A percentile compares a stretch with the other conserved stretches of the same genome.
Evolutionary conservation across 2,329 filamentous ascomycete genomes (phyloP).

Genomic region (Apiospora saccharicola): DNA sequence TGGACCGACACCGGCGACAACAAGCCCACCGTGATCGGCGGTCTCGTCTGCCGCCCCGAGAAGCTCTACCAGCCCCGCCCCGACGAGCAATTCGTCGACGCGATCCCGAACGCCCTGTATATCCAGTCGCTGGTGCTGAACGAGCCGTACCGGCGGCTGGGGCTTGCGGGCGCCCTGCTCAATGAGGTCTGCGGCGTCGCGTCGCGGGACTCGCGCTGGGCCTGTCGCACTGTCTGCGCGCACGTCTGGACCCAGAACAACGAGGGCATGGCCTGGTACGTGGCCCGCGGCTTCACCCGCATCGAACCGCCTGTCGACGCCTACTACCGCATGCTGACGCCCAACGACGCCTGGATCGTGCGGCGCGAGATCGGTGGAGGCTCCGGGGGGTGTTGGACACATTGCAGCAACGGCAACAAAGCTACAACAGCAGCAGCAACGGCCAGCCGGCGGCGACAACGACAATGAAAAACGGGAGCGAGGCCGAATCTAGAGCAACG

Average conservation of each 20-base stretch:
- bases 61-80: constrained; percentile 42
- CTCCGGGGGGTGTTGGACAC: not conserved
- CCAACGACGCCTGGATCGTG: constrained; percentile 68
- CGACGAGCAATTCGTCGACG: constrained; percentile 30
- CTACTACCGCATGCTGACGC: constrained; percentile 70
- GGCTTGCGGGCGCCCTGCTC: constrained; percentile 65
- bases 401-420: constrained; percentile 21
- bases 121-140: constrained; percentile 70
- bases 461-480: not conserved
- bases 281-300: constrained; percentile 61
- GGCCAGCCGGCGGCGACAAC: not conserved
- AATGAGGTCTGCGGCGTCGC: constrained; percentile 57
- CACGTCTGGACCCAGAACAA: constrained; percentile 74
- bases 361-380: constrained; percentile 49
- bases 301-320: constrained; percentile 54
- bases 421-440: constrained; percentile 25
- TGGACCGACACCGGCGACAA: constrained; percentile 53
- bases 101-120: constrained; percentile 60
- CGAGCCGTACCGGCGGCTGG: constrained; percentile 67
- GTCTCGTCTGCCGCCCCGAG: constrained; percentile 69
- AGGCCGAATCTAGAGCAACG: constrained; percentile 5
- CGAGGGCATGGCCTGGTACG: constrained; percentile 70
- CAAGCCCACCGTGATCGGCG: constrained; percentile 61
- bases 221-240: constrained; percentile 60
- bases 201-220: constrained; percentile 43